These are phyloP conservation scores for Globisporangium orthogonon DNA, from an alignment of 352 stramenopile genomes.

Conservation along the genomic window DNA sequence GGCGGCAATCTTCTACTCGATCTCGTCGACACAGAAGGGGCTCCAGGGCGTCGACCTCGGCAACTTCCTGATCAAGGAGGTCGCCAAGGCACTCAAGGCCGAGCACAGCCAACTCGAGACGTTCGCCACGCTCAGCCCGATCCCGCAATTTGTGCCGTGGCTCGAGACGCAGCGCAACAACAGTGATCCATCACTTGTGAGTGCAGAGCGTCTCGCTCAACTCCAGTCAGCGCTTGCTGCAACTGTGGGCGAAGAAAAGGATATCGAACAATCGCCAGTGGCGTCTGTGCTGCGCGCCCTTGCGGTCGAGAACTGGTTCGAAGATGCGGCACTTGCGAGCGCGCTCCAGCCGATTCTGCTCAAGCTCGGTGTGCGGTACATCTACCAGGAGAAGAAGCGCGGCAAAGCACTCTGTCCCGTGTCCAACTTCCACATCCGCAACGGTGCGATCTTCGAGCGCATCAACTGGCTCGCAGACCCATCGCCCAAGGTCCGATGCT, in stretches of 20 bases:
- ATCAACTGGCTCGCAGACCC: slow-evolving; percentile 81
- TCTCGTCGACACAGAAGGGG: slow-evolving; percentile 91
- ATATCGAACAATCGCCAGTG: slow-evolving; percentile 19
- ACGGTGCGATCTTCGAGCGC: slow-evolving; percentile 79
- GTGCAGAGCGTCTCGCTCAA: slow-evolving; percentile 20
- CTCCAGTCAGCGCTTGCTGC: slow-evolving; percentile 20
- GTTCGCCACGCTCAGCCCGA: slow-evolving; percentile 93
- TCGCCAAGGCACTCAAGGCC: slow-evolving; percentile 75
- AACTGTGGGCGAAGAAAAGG: no score
- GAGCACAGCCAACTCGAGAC: slow-evolving; percentile 69
- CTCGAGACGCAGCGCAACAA: slow-evolving; percentile 76
- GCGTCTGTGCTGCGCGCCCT: slow-evolving; percentile 34
- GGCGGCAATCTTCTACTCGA: slow-evolving; percentile 95
- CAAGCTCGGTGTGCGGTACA: slow-evolving; percentile 57
- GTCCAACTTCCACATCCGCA: slow-evolving; percentile 82
- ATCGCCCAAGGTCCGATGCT: slow-evolving; percentile 52
- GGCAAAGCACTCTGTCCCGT: slow-evolving; percentile 77
- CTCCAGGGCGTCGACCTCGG: slow-evolving; percentile 91
- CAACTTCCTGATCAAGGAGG: slow-evolving; percentile 95
- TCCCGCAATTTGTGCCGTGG: slow-evolving; percentile 92
- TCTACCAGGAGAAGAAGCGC: slow-evolving; percentile 80
- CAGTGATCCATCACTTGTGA: slow-evolving; percentile 22
- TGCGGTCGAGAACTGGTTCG: slow-evolving; percentile 39
- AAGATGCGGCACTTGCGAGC: slow-evolving; percentile 26
- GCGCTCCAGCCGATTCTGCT: slow-evolving; percentile 62